Evolutionary conservation across 83 land plant genomes (phyloP), one percentile per base, ranked within the genome.

Genomic region (Isoetes engelmannii): DNA sequence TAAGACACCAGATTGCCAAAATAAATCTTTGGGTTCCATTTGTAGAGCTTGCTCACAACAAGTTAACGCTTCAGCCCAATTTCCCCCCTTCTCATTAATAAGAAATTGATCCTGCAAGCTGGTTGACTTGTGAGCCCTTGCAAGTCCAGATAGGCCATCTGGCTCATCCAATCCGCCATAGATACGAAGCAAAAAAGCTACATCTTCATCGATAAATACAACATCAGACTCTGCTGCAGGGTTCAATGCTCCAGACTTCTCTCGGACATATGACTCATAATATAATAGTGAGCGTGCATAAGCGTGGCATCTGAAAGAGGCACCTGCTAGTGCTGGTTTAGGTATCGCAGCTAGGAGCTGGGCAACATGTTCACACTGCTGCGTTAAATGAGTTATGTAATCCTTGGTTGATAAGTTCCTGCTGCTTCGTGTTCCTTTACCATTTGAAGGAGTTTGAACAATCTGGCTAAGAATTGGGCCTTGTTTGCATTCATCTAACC

Each of bases 1-100:
- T 7, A 95, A 86, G 48, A 91, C 93, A 50, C 87, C 93, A 10
- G 85, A 82, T 69, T 95, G 99, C 70, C 93, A 81, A 65, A 80
- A 83, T 50, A 91, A 81, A 47, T 94, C 88, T 19, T 57, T 80
- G 4, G 99, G 94, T 46, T 95, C 94, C 84, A 85, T 88, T 70
- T 86, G 90, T 79, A 95, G 78, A 68, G 99, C 89, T 73, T 95
- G 97, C 75, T 95, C 99, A 71, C 90, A 91, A 51, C 79, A 86
- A 20, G 94, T 91, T 50, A 95, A 75, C 44, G 89, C 97, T 74
- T 95, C 97, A 44, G 90, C 99, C 99, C 99, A 95, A 77, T 95
- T 91, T 47, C 99, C 99, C 15, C 89, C 82, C 63, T 91, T 95
- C 62, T 91, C 87, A 77, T 91, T 91, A 15, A 91, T 85, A 1